Evolutionary conservation across 345 rosid species (phyloP).

Genomic region (Turritis glabra): DNA sequence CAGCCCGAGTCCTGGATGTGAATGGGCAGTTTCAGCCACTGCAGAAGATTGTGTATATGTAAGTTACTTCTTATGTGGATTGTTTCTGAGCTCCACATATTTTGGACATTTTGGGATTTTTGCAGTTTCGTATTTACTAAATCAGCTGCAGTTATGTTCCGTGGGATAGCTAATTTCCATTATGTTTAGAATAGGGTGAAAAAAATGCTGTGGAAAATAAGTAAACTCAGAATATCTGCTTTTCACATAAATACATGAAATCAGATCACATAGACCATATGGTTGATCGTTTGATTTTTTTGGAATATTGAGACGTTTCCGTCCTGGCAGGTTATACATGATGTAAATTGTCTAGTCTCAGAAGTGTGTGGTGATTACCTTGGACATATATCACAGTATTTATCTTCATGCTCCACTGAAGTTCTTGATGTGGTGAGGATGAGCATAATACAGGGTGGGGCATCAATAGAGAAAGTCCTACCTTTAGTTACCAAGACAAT

Average conservation of each 20-base stretch:
- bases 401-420: slow-evolving; percentile 74
- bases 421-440: slow-evolving; percentile 66
- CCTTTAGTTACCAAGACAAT: slow-evolving; percentile 60
- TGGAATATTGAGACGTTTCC: slow-evolving; percentile 28
- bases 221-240: slow-evolving; percentile 7
- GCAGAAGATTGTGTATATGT: slow-evolving; percentile 88
- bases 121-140: background rate
- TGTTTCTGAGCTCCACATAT: slow-evolving; percentile 21
- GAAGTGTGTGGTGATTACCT: slow-evolving; percentile 72
- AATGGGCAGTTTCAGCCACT: slow-evolving; percentile 81
- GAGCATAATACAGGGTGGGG: slow-evolving; percentile 76
- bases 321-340: slow-evolving; percentile 84
- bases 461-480: slow-evolving; percentile 54
- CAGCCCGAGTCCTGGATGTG: slow-evolving; percentile 67
- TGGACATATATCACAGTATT: slow-evolving; percentile 54
- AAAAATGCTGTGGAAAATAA: slow-evolving; percentile 12
- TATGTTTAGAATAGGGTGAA: background rate
- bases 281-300: background rate
- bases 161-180: background rate
- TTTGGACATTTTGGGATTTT: background rate
- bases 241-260: background rate
- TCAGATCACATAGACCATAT: background rate
- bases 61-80: slow-evolving; percentile 38
- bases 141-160: slow-evolving; percentile 21
- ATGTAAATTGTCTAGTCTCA: slow-evolving; percentile 59